These are phyloP conservation scores for Termitomyces sp. DNA, from an alignment of 768 basidiomycete genomes.

Conservation along the genomic window DNA sequence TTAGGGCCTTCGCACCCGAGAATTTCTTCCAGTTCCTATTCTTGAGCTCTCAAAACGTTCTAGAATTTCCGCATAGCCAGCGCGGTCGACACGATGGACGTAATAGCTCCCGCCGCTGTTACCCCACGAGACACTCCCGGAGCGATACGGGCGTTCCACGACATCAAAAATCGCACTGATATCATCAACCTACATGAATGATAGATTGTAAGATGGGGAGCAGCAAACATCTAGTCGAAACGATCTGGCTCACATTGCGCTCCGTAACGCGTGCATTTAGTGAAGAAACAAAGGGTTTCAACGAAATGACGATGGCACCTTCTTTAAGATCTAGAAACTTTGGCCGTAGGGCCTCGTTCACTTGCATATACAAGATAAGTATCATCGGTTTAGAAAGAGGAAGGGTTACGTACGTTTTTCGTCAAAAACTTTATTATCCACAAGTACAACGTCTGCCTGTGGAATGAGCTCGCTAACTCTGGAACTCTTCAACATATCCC, in stretches of 20 bases:
- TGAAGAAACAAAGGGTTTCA: constrained; percentile 80
- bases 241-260: constrained; percentile 56
- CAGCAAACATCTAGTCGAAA: not conserved
- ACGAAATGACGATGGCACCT: constrained; percentile 83
- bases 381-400: not conserved
- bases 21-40: constrained; percentile 22
- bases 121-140: constrained; percentile 81
- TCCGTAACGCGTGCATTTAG: constrained; percentile 73
- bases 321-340: constrained; percentile 95
- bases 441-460: constrained; percentile 86
- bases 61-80: constrained; percentile 58
- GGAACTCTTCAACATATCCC: constrained; percentile 73
- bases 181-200: constrained; percentile 53
- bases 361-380: constrained; percentile 28
- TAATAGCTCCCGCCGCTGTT: constrained; percentile 67
- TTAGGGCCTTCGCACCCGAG: constrained; percentile 25
- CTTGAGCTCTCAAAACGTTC: constrained; percentile 51
- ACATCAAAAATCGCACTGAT: constrained; percentile 82
- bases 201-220: not conserved
- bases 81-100: constrained; percentile 72
- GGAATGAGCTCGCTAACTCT: constrained; percentile 66
- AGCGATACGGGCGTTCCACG: constrained; percentile 57
- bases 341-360: constrained; percentile 83
- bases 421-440: constrained; percentile 84
- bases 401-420: constrained; percentile 53